phyloP scores from a whole-genome alignment of 331 rosid genomes.

The Quercus phellos region DNA sequence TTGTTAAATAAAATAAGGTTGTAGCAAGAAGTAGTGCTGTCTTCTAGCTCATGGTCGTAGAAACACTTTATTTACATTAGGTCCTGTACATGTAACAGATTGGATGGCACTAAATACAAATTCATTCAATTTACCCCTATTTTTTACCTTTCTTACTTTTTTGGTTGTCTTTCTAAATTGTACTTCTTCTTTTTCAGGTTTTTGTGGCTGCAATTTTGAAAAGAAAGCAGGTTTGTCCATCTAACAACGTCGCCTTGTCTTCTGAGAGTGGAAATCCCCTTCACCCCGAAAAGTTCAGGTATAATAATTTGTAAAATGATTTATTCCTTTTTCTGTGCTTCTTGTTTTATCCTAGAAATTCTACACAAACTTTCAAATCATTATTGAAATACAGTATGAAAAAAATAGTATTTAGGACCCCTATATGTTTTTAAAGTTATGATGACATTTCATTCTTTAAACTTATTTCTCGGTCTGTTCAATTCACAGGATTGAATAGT shows the following conservation, averaged over 20 bases:
- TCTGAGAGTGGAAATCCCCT: slow-evolving; percentile 20
- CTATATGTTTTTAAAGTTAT: too few species aligned
- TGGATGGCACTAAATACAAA: background rate
- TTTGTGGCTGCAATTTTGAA: slow-evolving; percentile 82
- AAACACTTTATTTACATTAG: background rate
- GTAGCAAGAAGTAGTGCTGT: slow-evolving; percentile 18
- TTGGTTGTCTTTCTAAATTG: background rate
- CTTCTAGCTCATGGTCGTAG: slow-evolving; percentile 16
- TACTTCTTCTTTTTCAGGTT: slow-evolving; percentile 39
- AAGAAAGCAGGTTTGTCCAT: slow-evolving; percentile 60
- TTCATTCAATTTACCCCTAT: background rate
- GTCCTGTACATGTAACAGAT: too few species aligned
- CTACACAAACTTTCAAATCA: background rate
- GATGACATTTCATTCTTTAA: too few species aligned
- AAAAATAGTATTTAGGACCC: background rate
- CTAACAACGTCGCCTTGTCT: slow-evolving; percentile 30
- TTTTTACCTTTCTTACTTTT: background rate
- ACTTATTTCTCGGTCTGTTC: too few species aligned
- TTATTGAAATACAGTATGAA: background rate
- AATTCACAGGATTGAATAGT: too few species aligned
- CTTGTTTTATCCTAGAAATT: too few species aligned
- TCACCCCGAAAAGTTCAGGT: slow-evolving; percentile 64
- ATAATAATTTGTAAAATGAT: background rate
- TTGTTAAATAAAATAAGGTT: background rate
- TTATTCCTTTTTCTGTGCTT: background rate